Evolutionary conservation across 805 yeast genomes (phyloP).

Genomic region (Metschnikowia orientalis): DNA sequence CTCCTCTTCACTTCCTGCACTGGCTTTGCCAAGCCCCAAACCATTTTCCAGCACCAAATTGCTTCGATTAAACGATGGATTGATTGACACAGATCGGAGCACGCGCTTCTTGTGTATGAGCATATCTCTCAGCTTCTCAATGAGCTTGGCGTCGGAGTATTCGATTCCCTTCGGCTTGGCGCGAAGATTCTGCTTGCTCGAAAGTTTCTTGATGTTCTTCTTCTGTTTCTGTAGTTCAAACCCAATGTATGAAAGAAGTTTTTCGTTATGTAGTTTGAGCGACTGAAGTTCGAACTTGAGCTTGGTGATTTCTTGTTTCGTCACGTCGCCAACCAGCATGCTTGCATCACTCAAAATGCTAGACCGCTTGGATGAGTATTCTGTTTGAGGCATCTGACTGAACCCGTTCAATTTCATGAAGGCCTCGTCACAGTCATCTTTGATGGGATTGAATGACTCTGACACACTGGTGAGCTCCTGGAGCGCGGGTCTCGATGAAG

Average conservation of each 20-base stretch:
- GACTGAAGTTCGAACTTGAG: slow-evolving; percentile 52
- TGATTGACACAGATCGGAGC: slow-evolving; percentile 34
- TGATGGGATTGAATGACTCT: slow-evolving; percentile 14
- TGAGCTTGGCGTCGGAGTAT: slow-evolving; percentile 52
- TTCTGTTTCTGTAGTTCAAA: slow-evolving; percentile 49
- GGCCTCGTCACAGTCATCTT: slow-evolving; percentile 21
- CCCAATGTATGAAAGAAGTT: slow-evolving; percentile 53
- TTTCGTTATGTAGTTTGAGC: slow-evolving; percentile 51
- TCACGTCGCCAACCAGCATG: slow-evolving; percentile 22
- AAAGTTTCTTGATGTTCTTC: slow-evolving; percentile 36
- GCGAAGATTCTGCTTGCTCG: slow-evolving; percentile 33
- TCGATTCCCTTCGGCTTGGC: slow-evolving; percentile 26
- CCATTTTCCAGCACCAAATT: slow-evolving; percentile 7
- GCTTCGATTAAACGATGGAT: slow-evolving; percentile 16
- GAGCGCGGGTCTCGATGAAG: slow-evolving; percentile 26
- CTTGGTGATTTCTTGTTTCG: slow-evolving; percentile 47
- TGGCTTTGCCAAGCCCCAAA: slow-evolving; percentile 11
- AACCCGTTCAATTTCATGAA: slow-evolving; percentile 30
- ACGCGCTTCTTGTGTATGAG: slow-evolving; percentile 42
- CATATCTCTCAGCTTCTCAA: slow-evolving; percentile 44
- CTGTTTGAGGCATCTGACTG: slow-evolving; percentile 11
- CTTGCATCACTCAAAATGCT: slow-evolving; percentile 24
- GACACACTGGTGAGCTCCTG: slow-evolving; percentile 14
- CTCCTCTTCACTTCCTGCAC: slow-evolving; percentile 9
- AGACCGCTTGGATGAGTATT: slow-evolving; percentile 28